phyloP scores from a whole-genome alignment of 23 red algal genomes.

The Gracilariopsis chorda region DNA sequence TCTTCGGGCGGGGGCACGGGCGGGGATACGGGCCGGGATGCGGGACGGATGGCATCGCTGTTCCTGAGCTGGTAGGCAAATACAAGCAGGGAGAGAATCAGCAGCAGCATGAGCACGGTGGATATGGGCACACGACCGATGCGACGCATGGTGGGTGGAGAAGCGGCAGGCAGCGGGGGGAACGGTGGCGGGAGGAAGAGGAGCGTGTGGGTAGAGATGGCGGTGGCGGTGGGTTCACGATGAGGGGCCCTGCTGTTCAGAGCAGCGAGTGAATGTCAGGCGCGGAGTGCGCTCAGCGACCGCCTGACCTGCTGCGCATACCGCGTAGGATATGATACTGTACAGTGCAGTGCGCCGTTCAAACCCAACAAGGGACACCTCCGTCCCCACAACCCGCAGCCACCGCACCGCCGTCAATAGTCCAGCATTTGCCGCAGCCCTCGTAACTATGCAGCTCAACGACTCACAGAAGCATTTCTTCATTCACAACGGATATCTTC shows the following conservation, averaged over 20 bases:
- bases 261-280: too few species aligned
- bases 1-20: not conserved
- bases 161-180: not conserved
- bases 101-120: not conserved
- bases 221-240: too few species aligned
- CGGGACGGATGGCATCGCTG: not conserved
- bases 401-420: too few species aligned
- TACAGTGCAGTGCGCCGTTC: too few species aligned
- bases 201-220: too few species aligned
- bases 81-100: not conserved
- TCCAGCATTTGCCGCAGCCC: too few species aligned
- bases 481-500: constrained; percentile 13
- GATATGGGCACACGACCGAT: not conserved
- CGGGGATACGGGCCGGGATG: not conserved
- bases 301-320: too few species aligned
- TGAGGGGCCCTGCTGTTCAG: too few species aligned
- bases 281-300: too few species aligned
- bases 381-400: too few species aligned
- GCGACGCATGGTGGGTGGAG: not conserved
- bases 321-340: too few species aligned
- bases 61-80: not conserved
- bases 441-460: not conserved
- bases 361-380: too few species aligned
- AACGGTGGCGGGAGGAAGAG: not conserved
- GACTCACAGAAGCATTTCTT: constrained; percentile 24